A percentile compares a stretch with the other conserved stretches of the same genome.
phyloP scores from a whole-genome alignment of 192 early-diverging fungal species.

The Coemansia sp. region DNA sequence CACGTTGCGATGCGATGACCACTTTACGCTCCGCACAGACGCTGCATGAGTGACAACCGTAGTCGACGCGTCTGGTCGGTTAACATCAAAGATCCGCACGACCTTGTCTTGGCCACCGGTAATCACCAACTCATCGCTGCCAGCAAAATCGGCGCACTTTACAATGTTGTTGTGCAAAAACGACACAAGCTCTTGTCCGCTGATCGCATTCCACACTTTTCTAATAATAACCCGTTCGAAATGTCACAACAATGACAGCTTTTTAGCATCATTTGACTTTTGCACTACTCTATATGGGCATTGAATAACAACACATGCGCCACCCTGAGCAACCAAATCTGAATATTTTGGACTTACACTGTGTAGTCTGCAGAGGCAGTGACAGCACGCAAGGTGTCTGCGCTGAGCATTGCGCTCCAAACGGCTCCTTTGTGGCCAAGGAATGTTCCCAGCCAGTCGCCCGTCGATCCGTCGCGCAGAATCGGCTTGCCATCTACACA shows the following conservation, averaged over 20 bases:
- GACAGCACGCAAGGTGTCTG: conserved; percentile 75
- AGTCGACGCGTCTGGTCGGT: conserved; percentile 33
- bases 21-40: conserved; percentile 42
- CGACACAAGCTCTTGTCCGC: conserved; percentile 67
- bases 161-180: conserved; percentile 82
- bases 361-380: conserved; percentile 94
- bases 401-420: conserved; percentile 79
- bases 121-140: conserved; percentile 65
- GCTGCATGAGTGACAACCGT: conserved; percentile 39
- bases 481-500: conserved; percentile 78
- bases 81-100: conserved; percentile 78
- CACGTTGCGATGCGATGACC: conserved; percentile 49
- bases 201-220: conserved; percentile 85
- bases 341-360: conserved; percentile 56
- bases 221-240: conserved; percentile 23
- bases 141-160: conserved; percentile 76
- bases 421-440: conserved; percentile 91
- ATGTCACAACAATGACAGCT: too few relatives aligned
- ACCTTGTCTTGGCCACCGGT: conserved; percentile 85
- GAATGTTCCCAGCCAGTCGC: conserved; percentile 93
- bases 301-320: background rate
- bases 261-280: background rate
- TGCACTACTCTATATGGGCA: too few relatives aligned
- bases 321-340: background rate
- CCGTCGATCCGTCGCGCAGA: conserved; percentile 81